These are phyloP conservation scores for Escovopsis weberi DNA, from an alignment of 2,329 filamentous ascomycete species.

Conservation along the genomic window DNA sequence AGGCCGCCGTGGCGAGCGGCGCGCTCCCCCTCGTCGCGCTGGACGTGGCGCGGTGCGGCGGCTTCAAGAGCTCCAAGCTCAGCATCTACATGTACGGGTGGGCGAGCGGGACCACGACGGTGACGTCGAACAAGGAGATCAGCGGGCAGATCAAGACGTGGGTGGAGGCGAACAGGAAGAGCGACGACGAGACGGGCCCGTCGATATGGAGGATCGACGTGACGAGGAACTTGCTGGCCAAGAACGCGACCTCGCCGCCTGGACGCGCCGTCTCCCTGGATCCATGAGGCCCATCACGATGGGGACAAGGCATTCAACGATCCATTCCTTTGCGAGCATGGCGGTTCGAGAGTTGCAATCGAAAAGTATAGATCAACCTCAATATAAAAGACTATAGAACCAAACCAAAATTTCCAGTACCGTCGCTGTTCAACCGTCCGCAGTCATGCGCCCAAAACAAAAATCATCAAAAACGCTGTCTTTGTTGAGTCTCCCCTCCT, in stretches of 20 bases:
- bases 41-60: slow-evolving; percentile 17
- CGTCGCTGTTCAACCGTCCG: too few species aligned
- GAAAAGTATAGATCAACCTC: not conserved
- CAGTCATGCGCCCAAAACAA: too few species aligned
- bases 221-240: slow-evolving; percentile 22
- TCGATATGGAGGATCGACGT: slow-evolving; percentile 20
- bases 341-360: not conserved
- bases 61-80: slow-evolving; percentile 22
- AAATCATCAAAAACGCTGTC: too few species aligned
- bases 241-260: slow-evolving; percentile 14
- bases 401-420: not conserved
- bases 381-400: not conserved
- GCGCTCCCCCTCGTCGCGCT: slow-evolving; percentile 19
- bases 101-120: slow-evolving; percentile 18
- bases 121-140: slow-evolving; percentile 28
- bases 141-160: slow-evolving; percentile 20
- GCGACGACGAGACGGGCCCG: slow-evolving; percentile 18
- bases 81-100: slow-evolving; percentile 27
- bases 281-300: not conserved
- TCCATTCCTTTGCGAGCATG: not conserved
- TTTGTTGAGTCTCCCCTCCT: too few species aligned
- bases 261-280: not conserved
- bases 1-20: slow-evolving; percentile 11
- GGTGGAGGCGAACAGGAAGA: slow-evolving; percentile 16
- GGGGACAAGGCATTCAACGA: not conserved